Evolutionary conservation across 495 filamentous ascomycete genomes (phyloP), one percentile per base, ranked within the genome.

Genomic region (Tirmania nivea): DNA sequence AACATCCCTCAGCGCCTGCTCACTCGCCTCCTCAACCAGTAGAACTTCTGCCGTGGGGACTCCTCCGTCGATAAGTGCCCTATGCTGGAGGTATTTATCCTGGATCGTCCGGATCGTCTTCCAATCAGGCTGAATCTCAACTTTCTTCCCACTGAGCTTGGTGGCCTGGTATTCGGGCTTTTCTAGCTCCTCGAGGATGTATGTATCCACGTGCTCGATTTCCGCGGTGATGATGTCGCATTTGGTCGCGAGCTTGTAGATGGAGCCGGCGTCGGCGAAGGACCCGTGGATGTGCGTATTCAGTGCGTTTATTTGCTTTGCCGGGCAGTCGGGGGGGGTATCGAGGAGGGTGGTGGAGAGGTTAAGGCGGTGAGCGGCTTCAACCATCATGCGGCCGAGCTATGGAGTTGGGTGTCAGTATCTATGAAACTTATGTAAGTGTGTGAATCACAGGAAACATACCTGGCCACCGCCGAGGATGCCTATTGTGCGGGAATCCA

Each of bases 141-240:
- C 70, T 53, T 58, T 67, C 64, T 71, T 69, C 54, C 62, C 59
- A 52, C 55, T 53, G 11, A 57, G 64, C 35, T 63, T 67, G 8
- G 58, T 60, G 34, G 16, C 52, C 36, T 10, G 55, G 42, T 45
- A 82, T 69, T 57, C 74, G 66, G 25, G 75, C 72, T 39, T 68
- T 12, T 79, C 77, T 47, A 94, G 75, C 55, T 93, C 81, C 65
- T 94, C 84, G 34, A 96, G 73, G n/a, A 87, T 83, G 50, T 86
- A 70, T 47, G 89, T 94, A 60, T 97, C 79, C 53, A 97, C 87
- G 70, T 97, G 90, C 69, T 97, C 90, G 57, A 96, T 96, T 66
- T 97, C 90, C n/a, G 90, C 82, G 8, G 92, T 95, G 34, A 97
- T 67, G 12, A 94, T 75, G 64, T 94, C 86, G 59, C 82, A 90